Conservation (phyloP, 176 grass and related monocot species). For the Aegilops umbellulata region DNA sequence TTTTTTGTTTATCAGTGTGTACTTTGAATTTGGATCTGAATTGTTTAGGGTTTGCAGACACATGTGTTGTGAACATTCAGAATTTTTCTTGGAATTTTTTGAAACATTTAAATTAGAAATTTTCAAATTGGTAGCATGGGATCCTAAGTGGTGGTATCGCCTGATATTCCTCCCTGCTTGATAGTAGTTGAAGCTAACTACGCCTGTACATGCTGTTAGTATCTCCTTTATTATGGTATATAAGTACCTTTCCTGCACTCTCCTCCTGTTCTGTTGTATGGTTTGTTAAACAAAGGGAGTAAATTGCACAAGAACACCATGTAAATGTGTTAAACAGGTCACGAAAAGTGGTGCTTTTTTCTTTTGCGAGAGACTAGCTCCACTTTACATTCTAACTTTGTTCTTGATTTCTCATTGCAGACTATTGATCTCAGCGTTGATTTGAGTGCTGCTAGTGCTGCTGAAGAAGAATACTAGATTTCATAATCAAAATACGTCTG, state of each 20-base stretch:
- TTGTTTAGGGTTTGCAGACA: too few species aligned
- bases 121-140: too few species aligned
- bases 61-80: too few species aligned
- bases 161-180: neutral
- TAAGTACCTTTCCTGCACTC: neutral
- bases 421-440: slow-evolving; percentile 80
- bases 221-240: slow-evolving; percentile 9
- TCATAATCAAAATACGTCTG: neutral
- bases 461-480: slow-evolving; percentile 80
- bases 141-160: too few species aligned
- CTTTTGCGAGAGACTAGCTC: neutral
- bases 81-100: too few species aligned
- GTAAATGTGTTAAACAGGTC: neutral
- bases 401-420: slow-evolving; percentile 20
- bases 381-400: neutral
- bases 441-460: slow-evolving; percentile 82
- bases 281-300: neutral
- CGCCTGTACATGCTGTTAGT: neutral
- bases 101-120: too few species aligned
- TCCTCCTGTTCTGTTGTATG: neutral
- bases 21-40: too few species aligned
- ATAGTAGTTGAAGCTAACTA: neutral
- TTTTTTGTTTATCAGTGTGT: too few species aligned
- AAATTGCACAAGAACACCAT: neutral
- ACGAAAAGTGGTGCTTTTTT: neutral